phyloP scores from a whole-genome alignment of 2,329 filamentous ascomycete genomes.

The Raffaelea arxii region DNA sequence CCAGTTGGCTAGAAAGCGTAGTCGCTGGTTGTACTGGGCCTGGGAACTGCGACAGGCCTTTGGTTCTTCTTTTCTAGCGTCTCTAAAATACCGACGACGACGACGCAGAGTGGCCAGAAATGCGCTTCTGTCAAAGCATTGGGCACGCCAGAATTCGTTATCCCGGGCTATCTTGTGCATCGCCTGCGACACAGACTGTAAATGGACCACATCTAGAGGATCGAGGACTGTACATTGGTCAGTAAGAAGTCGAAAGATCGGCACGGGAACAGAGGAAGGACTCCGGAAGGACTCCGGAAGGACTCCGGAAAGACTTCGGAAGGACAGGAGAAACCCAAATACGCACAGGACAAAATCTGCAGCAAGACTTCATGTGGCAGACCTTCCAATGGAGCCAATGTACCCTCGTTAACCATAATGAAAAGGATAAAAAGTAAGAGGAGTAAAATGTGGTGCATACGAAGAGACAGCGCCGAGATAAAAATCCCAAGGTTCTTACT shows the following conservation, averaged over 20 bases:
- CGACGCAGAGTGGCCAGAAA: slow-evolving; percentile 48
- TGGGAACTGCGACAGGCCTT: background rate
- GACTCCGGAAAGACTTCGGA: background rate
- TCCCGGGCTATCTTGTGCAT: slow-evolving; percentile 63
- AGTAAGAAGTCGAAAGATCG: slow-evolving; percentile 1
- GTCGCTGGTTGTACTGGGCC: slow-evolving; percentile 26
- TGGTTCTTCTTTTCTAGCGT: too few species aligned
- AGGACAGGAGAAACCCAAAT: slow-evolving; percentile 14
- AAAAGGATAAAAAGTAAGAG: too few species aligned
- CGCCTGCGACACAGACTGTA: slow-evolving; percentile 60
- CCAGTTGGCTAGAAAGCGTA: slow-evolving; percentile 66
- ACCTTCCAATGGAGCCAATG: slow-evolving; percentile 29
- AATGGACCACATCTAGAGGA: slow-evolving; percentile 51
- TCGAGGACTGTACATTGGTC: slow-evolving; percentile 42
- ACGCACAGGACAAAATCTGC: slow-evolving; percentile 48
- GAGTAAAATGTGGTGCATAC: too few species aligned
- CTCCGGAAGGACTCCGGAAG: slow-evolving; percentile 6
- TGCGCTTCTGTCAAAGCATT: slow-evolving; percentile 62
- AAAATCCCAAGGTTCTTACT: too few species aligned
- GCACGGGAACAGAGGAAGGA: background rate
- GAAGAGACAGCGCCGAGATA: too few species aligned
- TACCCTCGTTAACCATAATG: slow-evolving; percentile 14
- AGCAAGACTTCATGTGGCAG: slow-evolving; percentile 55
- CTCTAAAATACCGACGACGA: background rate
- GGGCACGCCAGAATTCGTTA: slow-evolving; percentile 63